A percentile compares a stretch with the other conserved stretches of the same genome.
phyloP scores from a whole-genome alignment of 306 rosid genomes.

The Vachellia collinsii region DNA sequence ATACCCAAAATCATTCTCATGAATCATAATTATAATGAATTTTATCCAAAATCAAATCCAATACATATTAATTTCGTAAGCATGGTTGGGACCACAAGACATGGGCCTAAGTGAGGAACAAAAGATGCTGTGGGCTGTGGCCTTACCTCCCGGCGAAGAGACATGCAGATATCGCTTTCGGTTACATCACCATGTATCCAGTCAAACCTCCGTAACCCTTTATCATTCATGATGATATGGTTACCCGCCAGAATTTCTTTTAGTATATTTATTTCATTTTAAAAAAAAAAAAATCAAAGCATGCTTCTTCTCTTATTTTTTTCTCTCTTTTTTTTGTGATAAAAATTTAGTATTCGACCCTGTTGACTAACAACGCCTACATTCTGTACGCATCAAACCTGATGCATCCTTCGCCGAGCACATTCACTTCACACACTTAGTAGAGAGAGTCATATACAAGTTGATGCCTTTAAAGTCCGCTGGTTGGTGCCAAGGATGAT shows the following conservation, averaged over 20 bases:
- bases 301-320: background rate
- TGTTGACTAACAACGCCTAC: background rate
- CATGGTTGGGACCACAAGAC: background rate
- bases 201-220: background rate
- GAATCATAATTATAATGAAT: no score
- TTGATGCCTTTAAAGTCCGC: conserved; percentile 93
- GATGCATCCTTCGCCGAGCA: background rate
- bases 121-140: no score
- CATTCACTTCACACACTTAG: conserved; percentile 20
- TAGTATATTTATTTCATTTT: background rate
- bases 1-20: no score
- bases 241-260: background rate
- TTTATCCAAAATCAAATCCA: no score
- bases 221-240: background rate
- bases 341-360: background rate
- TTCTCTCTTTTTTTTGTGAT: background rate
- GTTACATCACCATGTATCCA: background rate
- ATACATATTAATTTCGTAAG: no score
- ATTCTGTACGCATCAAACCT: background rate
- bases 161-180: background rate
- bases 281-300: background rate
- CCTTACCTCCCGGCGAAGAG: background rate
- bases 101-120: background rate
- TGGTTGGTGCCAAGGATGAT: conserved; percentile 85
- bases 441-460: conserved; percentile 45